phyloP scores from a whole-genome alignment of 2,329 filamentous ascomycete species.

The Exophiala bonariae region DNA sequence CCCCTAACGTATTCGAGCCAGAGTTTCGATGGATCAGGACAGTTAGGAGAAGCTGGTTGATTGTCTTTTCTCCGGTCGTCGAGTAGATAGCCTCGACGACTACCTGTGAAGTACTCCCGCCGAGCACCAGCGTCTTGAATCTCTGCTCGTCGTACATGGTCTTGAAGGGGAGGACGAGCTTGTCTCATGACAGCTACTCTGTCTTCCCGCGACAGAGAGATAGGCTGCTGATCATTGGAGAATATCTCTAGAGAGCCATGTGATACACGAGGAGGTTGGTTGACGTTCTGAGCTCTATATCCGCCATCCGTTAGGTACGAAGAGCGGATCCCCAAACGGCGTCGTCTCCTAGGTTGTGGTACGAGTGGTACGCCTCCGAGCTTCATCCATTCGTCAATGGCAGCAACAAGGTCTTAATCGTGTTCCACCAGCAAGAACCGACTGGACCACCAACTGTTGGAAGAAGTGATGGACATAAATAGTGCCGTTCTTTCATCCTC shows the following conservation, averaged over 20 bases:
- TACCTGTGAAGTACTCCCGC: conserved; percentile 1
- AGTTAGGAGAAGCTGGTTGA: background rate
- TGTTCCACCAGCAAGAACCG: conserved; percentile 1
- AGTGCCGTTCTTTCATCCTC: conserved; percentile 10
- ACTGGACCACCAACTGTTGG: conserved; percentile 9
- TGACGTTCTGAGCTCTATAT: too few species aligned
- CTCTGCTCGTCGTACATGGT: background rate
- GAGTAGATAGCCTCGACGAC: conserved; percentile 6
- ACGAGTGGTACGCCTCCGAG: conserved; percentile 2
- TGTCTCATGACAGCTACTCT: too few species aligned
- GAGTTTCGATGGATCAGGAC: conserved; percentile 10
- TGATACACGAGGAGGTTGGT: conserved; percentile 1
- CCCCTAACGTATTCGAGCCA: conserved; percentile 17
- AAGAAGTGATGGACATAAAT: conserved; percentile 14
- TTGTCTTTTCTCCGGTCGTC: background rate
- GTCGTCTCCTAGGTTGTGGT: too few species aligned
- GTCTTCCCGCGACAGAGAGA: too few species aligned
- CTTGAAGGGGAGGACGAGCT: too few species aligned
- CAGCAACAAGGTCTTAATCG: conserved; percentile 50
- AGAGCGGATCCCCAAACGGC: too few species aligned
- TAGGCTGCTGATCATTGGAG: background rate
- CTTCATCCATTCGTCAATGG: conserved; percentile 73
- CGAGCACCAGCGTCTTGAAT: background rate
- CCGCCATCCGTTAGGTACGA: too few species aligned
- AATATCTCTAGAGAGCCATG: background rate